Percentiles rank a stretch among this genome's conserved stretches.
phyloP scores from a whole-genome alignment of 169 alveolate genomes.

The Eimeria maxima region DNA sequence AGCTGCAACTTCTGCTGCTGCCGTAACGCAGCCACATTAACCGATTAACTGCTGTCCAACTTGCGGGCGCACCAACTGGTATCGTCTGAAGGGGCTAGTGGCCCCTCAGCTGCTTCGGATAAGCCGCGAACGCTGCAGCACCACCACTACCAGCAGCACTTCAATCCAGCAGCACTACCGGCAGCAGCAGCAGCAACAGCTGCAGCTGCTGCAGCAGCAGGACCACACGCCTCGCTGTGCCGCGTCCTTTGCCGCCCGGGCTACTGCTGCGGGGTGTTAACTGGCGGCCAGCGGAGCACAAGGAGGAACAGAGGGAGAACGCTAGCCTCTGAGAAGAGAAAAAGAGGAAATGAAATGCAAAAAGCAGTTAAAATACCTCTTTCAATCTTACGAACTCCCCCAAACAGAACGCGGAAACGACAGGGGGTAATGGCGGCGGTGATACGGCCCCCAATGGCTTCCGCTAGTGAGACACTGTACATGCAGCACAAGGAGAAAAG shows the following conservation, averaged over 20 bases:
- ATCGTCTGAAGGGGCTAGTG: too few relatives aligned
- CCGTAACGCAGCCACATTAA: too few relatives aligned
- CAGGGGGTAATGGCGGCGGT: not conserved
- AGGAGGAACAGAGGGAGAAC: not conserved
- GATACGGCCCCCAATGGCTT: not conserved
- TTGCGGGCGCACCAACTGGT: too few relatives aligned
- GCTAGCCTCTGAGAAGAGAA: not conserved
- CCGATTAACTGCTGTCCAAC: too few relatives aligned
- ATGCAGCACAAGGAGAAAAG: not conserved
- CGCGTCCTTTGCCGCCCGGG: conserved; percentile 14
- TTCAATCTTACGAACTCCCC: not conserved
- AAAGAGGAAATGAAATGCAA: not conserved
- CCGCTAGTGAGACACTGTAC: not conserved
- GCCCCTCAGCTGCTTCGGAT: too few relatives aligned
- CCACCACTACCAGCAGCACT: not conserved
- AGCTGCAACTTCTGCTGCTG: too few relatives aligned
- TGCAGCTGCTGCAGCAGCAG: not conserved
- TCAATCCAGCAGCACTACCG: not conserved
- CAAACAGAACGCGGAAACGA: not conserved
- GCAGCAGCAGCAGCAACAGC: not conserved
- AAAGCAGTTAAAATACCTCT: not conserved
- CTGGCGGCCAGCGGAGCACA: not conserved
- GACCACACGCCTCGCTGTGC: not conserved
- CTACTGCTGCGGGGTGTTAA: not conserved
- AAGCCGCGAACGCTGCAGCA: too few relatives aligned